Evolutionary conservation across 768 basidiomycete species (phyloP).

Genomic region (Termitomyces sp.): DNA sequence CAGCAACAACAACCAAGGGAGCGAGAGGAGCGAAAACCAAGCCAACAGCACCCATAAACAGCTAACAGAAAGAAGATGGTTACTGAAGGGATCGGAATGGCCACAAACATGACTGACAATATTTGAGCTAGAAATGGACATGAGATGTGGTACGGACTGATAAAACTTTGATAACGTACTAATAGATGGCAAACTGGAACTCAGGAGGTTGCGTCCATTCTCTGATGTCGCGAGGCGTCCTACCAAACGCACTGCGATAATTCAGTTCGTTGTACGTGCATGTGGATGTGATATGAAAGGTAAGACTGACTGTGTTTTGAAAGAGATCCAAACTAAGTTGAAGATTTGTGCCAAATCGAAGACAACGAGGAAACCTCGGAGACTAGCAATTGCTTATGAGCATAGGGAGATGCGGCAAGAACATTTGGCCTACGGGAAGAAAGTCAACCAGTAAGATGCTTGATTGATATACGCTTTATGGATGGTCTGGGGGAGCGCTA

Average conservation of each 20-base stretch:
- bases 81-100: not conserved
- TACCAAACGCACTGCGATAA: conserved; percentile 60
- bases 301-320: conserved; percentile 67
- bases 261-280: not conserved
- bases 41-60: conserved; percentile 92
- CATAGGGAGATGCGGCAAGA: not conserved
- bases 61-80: conserved; percentile 31
- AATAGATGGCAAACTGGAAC: conserved; percentile 85
- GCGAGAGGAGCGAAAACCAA: conserved; percentile 93
- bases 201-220: conserved; percentile 88
- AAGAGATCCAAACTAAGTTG: conserved; percentile 80
- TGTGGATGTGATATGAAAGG: not conserved
- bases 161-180: conserved; percentile 39
- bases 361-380: conserved; percentile 90
- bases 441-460: conserved; percentile 88
- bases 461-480: conserved; percentile 90
- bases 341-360: conserved; percentile 96
- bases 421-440: conserved; percentile 72
- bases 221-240: conserved; percentile 84
- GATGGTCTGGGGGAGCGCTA: conserved; percentile 66
- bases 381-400: conserved; percentile 29
- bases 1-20: conserved; percentile 81
- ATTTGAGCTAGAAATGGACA: conserved; percentile 39
- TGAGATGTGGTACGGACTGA: conserved; percentile 5
- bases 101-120: conserved; percentile 33